Percentiles rank a stretch among this genome's conserved stretches.
phyloP scores from a whole-genome alignment of 805 yeast species.

The Wickerhamiella cacticola region DNA sequence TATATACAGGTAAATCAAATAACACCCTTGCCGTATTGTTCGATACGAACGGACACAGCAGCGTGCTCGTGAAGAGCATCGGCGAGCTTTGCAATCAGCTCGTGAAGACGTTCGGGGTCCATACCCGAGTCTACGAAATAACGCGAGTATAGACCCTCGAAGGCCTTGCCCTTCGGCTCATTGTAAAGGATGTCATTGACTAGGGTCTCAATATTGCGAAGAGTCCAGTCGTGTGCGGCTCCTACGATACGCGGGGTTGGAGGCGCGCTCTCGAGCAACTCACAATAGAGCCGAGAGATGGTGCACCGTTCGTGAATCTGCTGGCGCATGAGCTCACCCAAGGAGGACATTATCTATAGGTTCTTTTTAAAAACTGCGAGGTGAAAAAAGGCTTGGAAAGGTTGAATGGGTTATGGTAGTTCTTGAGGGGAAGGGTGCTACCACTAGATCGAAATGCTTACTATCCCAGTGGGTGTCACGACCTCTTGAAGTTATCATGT shows the following conservation, averaged over 20 bases:
- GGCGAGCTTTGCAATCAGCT: conserved; percentile 21
- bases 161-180: conserved; percentile 21
- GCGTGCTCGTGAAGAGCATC: conserved; percentile 24
- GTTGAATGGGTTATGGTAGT: not conserved
- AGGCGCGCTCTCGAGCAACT: conserved; percentile 24
- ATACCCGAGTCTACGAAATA: conserved; percentile 22
- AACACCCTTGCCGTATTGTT: conserved; percentile 29
- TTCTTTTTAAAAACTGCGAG: not conserved
- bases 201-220: conserved; percentile 25
- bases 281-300: conserved; percentile 24
- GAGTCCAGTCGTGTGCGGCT: conserved; percentile 29
- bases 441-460: not conserved
- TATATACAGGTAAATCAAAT: conserved; percentile 14
- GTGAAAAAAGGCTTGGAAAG: not conserved
- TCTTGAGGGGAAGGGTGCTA: not conserved
- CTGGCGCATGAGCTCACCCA: conserved; percentile 20
- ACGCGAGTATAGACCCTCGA: conserved; percentile 23
- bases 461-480: not conserved
- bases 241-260: conserved; percentile 24
- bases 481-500: conserved; percentile 2
- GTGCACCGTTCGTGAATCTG: conserved; percentile 29
- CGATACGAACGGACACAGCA: conserved; percentile 23
- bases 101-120: conserved; percentile 19
- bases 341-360: conserved; percentile 3
- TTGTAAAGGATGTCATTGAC: conserved; percentile 25